These are phyloP conservation scores for Gamsiella multidivaricata DNA, from an alignment of 192 early-diverging fungal species.

Conservation along the genomic window DNA sequence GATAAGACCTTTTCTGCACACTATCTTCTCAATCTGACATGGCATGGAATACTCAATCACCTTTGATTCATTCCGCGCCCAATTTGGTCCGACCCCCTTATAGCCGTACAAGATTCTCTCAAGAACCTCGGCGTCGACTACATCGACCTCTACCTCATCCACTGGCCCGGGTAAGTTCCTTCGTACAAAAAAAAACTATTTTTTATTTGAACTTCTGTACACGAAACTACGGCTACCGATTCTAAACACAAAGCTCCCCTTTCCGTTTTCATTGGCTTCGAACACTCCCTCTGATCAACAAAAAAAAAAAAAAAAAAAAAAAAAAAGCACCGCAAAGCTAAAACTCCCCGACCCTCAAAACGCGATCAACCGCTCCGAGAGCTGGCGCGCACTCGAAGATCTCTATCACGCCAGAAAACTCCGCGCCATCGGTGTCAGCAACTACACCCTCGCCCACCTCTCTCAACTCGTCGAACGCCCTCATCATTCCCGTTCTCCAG, in stretches of 20 bases:
- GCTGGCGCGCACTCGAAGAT: conserved; percentile 72
- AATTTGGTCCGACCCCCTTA: too few species aligned
- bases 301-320: conserved; percentile 29
- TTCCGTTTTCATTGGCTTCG: conserved; percentile 10
- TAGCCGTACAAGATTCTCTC: conserved; percentile 68
- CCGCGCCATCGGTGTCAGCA: conserved; percentile 78
- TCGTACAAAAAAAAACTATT: too few species aligned
- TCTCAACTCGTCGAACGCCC: conserved; percentile 61
- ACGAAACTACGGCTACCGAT: too few species aligned
- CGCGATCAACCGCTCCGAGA: conserved; percentile 60
- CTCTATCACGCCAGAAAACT: conserved; percentile 68
- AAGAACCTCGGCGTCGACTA: conserved; percentile 72
- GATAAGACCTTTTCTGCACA: too few species aligned
- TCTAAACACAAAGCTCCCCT: too few species aligned
- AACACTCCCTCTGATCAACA: conserved; percentile 1
- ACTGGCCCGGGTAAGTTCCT: conserved; percentile 75
- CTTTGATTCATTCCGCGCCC: too few species aligned
- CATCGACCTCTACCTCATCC: conserved; percentile 80
- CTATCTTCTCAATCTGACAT: too few species aligned
- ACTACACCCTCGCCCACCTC: conserved; percentile 73
- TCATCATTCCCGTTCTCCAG: neutral
- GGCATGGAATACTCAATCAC: too few species aligned
- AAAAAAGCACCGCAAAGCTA: conserved; percentile 45
- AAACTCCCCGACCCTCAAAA: conserved; percentile 60
- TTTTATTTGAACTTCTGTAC: too few species aligned